phyloP scores from a whole-genome alignment of 2,329 filamentous ascomycete species.

The Neofusicoccum kwambonambiense region DNA sequence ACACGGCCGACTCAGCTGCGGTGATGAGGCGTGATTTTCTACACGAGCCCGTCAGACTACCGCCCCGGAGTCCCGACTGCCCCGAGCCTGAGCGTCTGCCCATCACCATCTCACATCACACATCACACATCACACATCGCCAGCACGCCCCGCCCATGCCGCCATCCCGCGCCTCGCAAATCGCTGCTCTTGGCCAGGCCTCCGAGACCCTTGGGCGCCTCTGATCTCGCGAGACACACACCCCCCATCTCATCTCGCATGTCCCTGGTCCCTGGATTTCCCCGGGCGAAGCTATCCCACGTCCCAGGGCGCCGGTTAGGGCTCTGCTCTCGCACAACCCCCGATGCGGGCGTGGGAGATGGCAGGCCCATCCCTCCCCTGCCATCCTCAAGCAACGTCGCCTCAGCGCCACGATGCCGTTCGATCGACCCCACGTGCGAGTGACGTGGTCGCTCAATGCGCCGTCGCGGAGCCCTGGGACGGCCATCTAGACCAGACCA shows the following conservation, averaged over 20 bases:
- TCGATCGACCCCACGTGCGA: background rate
- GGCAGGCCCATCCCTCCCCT: background rate
- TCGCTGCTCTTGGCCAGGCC: background rate
- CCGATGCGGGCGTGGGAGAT: background rate
- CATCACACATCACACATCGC: background rate
- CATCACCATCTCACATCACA: constrained; percentile 2
- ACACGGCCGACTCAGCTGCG: constrained; percentile 1
- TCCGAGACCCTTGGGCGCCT: background rate
- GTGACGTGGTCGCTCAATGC: background rate
- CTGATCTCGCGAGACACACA: background rate
- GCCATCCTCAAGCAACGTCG: background rate
- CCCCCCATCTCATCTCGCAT: constrained; percentile 1
- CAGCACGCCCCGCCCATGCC: background rate
- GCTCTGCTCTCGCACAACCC: background rate
- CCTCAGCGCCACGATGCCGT: background rate
- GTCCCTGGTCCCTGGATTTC: constrained; percentile 2
- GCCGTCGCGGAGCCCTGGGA: background rate
- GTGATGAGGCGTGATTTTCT: constrained; percentile 2
- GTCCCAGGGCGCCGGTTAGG: background rate
- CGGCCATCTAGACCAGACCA: background rate
- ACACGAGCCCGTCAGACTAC: background rate
- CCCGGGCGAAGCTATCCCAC: background rate
- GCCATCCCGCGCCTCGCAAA: background rate
- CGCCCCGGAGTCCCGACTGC: background rate
- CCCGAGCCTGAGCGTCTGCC: background rate